A percentile compares a stretch with the other conserved stretches of the same genome.
Conservation (phyloP, 2,329 filamentous ascomycete genomes). For the Neonectria faginata region DNA sequence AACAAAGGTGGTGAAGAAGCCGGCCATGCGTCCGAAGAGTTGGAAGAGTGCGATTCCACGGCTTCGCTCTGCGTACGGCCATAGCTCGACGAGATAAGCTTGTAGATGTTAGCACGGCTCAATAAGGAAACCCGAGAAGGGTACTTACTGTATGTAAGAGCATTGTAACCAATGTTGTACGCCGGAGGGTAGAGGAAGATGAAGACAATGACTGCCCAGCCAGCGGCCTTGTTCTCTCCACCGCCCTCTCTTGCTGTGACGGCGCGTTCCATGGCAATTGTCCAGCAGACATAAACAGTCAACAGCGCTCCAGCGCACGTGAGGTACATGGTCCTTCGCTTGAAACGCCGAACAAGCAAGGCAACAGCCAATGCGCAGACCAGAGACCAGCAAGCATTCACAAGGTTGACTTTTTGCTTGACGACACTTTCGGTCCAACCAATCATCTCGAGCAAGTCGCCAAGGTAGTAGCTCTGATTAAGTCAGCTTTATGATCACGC, state of each 20-base stretch:
- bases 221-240: slow-evolving; percentile 48
- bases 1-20: slow-evolving; percentile 40
- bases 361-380: not conserved
- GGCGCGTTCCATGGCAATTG: slow-evolving; percentile 57
- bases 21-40: slow-evolving; percentile 52
- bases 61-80: slow-evolving; percentile 66
- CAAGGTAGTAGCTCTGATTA: slow-evolving; percentile 35
- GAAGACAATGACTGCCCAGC: slow-evolving; percentile 62
- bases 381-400: slow-evolving; percentile 1
- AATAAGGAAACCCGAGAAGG: not conserved
- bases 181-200: slow-evolving; percentile 46
- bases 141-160: slow-evolving; percentile 65
- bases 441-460: slow-evolving; percentile 18
- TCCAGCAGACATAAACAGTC: slow-evolving; percentile 66
- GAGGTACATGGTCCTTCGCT: slow-evolving; percentile 50
- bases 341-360: slow-evolving; percentile 11
- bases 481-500: not conserved
- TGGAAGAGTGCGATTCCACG: slow-evolving; percentile 65
- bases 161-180: slow-evolving; percentile 62
- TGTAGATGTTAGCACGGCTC: not conserved
- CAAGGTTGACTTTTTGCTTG: slow-evolving; percentile 9
- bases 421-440: slow-evolving; percentile 2
- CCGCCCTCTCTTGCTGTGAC: slow-evolving; percentile 44
- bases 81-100: slow-evolving; percentile 67
- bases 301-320: slow-evolving; percentile 55